Evolutionary conservation across 495 filamentous ascomycete species (phyloP), one percentile per base, ranked within the genome.

Genomic region (Xylaria scruposa): DNA sequence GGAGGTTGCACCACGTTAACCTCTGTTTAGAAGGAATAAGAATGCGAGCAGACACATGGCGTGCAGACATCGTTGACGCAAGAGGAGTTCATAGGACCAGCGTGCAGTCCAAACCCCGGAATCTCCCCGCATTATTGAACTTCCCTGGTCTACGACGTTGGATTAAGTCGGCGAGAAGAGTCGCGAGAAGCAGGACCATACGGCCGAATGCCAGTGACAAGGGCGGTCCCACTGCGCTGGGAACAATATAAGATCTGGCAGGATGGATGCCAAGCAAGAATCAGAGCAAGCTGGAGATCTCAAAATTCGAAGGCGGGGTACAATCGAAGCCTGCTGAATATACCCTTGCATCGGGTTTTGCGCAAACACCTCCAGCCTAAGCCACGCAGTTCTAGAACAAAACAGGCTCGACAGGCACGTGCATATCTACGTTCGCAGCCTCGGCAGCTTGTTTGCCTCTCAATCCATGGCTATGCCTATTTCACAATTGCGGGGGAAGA

Each of bases 1-100:
- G 59, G 15, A 63, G 0, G 68, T 70, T 33, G 38, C 68, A 64
- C 68, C 46, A 64, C 68, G 44, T 70, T 47, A 31, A 31, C 29
- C 29, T 31, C 6, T 17, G 53, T 36, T 17, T 40, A 17, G 21
- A 38, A 26, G 33, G 49, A 44, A 59, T 53, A 44, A 38, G 13
- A 36, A 46, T 59, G 46, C 46, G 47, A 38, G 29, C 33, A 68
- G 51, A 24, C 47, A 59, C 66, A 47, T 51, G 53, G 46, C 53
- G 59, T 68, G 33, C 3, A 29, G 33, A 21, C 42, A 59, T 3
- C 26, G 38, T 24, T 13, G 24, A 46, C 1, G 36, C 15, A 7
- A 40, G 38, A 58, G 13, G 31, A 29, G 26, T n/a, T 2, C 21
- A 38, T 38, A 38, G 64, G n/a, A 56, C 8, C 10, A 21, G 56